Conservation (phyloP, 2,329 filamentous ascomycete species). For the Alternaria atra region DNA sequence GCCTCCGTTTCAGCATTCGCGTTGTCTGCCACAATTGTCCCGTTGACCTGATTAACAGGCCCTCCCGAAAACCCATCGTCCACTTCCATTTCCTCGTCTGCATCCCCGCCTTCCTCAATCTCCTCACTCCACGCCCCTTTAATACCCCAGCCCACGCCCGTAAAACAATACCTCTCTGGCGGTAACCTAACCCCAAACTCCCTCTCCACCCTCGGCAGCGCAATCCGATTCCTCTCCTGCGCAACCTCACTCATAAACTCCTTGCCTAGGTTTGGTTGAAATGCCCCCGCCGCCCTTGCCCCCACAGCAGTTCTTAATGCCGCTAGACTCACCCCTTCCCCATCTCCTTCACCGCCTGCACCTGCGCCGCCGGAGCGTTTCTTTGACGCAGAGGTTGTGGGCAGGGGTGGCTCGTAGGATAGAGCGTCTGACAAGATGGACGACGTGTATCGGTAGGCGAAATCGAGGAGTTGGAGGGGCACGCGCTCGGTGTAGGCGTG, state of each 20-base stretch:
- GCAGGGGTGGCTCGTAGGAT: conserved; percentile 42
- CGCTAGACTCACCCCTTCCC: conserved; percentile 67
- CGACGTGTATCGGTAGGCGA: conserved; percentile 83
- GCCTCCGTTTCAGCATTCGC: neutral
- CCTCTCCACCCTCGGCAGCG: conserved; percentile 57
- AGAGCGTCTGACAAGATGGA: conserved; percentile 72
- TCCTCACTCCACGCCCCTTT: conserved; percentile 69
- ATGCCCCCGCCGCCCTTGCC: conserved; percentile 73
- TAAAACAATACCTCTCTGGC: conserved; percentile 65
- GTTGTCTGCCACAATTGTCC: too few species aligned
- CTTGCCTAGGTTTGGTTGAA: conserved; percentile 69
- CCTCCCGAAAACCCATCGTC: conserved; percentile 49
- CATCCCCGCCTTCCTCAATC: conserved; percentile 68
- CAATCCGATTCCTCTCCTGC: conserved; percentile 57
- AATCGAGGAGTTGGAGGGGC: conserved; percentile 82
- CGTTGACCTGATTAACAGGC: conserved; percentile 28
- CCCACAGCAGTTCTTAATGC: conserved; percentile 78
- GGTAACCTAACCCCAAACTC: conserved; percentile 68
- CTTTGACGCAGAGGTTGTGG: conserved; percentile 22
- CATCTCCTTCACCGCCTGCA: conserved; percentile 39
- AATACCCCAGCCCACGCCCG: conserved; percentile 46
- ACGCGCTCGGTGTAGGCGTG: conserved; percentile 83
- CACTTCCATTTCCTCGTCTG: conserved; percentile 12
- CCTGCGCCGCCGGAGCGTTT: conserved; percentile 29
- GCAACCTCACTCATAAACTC: conserved; percentile 80